Evolutionary conservation across 208 protist genomes (phyloP), one percentile per base, ranked within the genome.

Genomic region (Wallacemonas collosoma): DNA sequence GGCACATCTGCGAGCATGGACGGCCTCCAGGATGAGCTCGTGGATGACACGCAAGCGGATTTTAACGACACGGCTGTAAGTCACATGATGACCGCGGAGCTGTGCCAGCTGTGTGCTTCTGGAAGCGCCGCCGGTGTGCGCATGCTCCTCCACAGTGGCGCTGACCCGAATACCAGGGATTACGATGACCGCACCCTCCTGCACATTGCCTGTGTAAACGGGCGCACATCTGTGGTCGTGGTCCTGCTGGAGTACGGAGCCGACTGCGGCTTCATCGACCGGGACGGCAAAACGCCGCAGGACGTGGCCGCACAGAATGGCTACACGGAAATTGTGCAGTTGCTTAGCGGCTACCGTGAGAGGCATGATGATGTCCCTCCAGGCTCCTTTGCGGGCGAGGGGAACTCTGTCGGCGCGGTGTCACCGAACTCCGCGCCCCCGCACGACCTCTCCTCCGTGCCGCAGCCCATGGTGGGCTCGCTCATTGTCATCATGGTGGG

Each of bases 401-500:
- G 55, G 14, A 50, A 73, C n/a, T 79, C 65, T 40, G 57, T 38
- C 40, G 50, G 47, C 51, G 75, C 62, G 38, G 77, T 81, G 3
- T 87, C 82, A 6, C 77, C 83, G 6, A 64, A 79, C 2, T 81
- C 77, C 35, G 72, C 72, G 60, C 65, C 77, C 11, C 72, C 76
- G 64, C 87, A 78, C 1, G 88, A 93, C 71, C 92, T 90, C 70
- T 94, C 89, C 3, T 79, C 79, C 11, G 82, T 94, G 50, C 92
- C 89, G 44, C 87, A 91, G 66, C 89, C 89, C 15, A 97, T 93
- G 90, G 78, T 90, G 41, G 91, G 91, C 15, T 88, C 83, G 12
- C 82, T 98, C 45, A 94, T 98, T 71, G 85, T 98, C 12, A 80
- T 95, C 53, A 97, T 98, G 93, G 89, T 96, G 0, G 94, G 94